Conservation (phyloP, 192 early-diverging fungal species). For the Coemansia sp. region DNA sequence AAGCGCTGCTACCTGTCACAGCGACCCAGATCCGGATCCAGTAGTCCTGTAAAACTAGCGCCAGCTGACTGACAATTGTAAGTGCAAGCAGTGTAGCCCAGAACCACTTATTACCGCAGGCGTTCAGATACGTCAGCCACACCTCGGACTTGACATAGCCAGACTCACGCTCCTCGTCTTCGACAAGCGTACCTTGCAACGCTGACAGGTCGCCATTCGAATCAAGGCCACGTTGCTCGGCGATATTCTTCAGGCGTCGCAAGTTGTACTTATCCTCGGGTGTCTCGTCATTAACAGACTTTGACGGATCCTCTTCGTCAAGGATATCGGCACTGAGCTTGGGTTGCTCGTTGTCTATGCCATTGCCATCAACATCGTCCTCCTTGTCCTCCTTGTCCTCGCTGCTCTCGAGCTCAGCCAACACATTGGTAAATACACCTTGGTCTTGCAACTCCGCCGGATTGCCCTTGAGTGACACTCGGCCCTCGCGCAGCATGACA, state of each 20-base stretch:
- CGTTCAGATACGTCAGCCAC: conserved; percentile 75
- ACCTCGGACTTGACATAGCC: conserved; percentile 73
- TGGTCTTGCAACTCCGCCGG: conserved; percentile 57
- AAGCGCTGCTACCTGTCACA: too few species aligned
- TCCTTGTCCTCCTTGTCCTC: conserved; percentile 17
- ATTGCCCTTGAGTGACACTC: conserved; percentile 58
- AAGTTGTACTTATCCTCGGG: conserved; percentile 37
- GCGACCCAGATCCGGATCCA: conserved; percentile 49
- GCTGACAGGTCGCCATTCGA: conserved; percentile 24
- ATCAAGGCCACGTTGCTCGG: conserved; percentile 45
- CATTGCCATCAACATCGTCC: conserved; percentile 11
- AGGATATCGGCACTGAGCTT: conserved; percentile 9
- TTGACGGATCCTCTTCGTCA: conserved; percentile 1
- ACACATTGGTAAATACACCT: conserved; percentile 35
- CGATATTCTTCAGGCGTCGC: conserved; percentile 29
- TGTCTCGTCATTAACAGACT: conserved; percentile 17
- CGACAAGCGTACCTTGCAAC: conserved; percentile 66
- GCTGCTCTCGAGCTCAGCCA: conserved; percentile 18
- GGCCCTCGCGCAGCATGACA: conserved; percentile 67
- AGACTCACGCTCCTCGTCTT: conserved; percentile 78
- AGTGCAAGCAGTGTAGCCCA: conserved; percentile 31
- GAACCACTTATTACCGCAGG: conserved; percentile 63
- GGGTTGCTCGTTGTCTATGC: conserved; percentile 16
- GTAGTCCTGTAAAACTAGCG: conserved; percentile 62
- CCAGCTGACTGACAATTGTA: conserved; percentile 52